Evolutionary conservation across 129 eudicot species (phyloP).

Genomic region (Heracleum sosnowskyi): DNA sequence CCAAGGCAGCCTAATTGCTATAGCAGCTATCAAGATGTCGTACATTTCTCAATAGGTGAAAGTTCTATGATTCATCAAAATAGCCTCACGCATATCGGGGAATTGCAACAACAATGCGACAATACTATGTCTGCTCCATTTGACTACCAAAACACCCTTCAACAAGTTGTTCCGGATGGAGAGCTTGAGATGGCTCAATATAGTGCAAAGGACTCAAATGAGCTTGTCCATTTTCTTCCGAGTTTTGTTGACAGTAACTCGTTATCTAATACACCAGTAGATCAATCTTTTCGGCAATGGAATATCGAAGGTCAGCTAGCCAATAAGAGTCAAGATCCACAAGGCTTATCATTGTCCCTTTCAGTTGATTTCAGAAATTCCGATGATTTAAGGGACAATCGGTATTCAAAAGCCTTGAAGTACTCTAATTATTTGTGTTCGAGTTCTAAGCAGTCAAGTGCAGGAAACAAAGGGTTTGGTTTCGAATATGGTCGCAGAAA

Average conservation of each 20-base stretch:
- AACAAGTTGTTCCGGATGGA: slow-evolving; percentile 29
- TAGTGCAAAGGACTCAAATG: slow-evolving; percentile 13
- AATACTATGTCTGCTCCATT: slow-evolving; percentile 22
- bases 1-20: slow-evolving; percentile 18
- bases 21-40: slow-evolving; percentile 32
- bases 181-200: slow-evolving; percentile 6
- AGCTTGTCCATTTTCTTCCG: slow-evolving; percentile 19
- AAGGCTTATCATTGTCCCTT: slow-evolving; percentile 49
- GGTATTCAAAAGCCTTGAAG: slow-evolving; percentile 17
- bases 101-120: slow-evolving; percentile 12
- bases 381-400: slow-evolving; percentile 5
- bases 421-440: slow-evolving; percentile 17
- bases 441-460: slow-evolving; percentile 17
- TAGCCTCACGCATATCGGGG: slow-evolving; percentile 27
- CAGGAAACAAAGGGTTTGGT: slow-evolving; percentile 1
- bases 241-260: slow-evolving; percentile 23
- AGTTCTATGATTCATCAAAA: slow-evolving; percentile 11
- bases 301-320: background rate
- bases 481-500: slow-evolving; percentile 1
- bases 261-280: slow-evolving; percentile 25
- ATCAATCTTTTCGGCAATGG: slow-evolving; percentile 18
- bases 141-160: slow-evolving; percentile 37
- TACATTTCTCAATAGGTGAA: slow-evolving; percentile 2
- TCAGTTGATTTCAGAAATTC: slow-evolving; percentile 39
- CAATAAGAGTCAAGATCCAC: slow-evolving; percentile 22